Evolutionary conservation across 805 yeast species (phyloP).

Genomic region (Candida dendrica): DNA sequence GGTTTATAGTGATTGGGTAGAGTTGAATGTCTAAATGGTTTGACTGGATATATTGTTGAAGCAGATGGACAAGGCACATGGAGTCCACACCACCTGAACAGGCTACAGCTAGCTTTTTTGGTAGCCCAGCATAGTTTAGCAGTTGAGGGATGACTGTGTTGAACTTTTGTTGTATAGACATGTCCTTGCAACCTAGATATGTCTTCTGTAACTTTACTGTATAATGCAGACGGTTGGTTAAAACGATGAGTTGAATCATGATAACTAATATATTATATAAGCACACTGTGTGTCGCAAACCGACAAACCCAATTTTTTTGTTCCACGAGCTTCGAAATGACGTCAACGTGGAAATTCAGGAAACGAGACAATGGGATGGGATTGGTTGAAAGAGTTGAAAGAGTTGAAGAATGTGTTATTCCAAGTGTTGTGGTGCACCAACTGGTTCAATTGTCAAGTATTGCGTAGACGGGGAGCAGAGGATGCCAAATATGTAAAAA

Average conservation of each 20-base stretch:
- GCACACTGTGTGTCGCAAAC: background rate
- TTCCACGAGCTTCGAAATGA: background rate
- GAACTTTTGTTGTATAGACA: background rate
- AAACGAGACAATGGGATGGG: no score
- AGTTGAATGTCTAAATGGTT: conserved; percentile 26
- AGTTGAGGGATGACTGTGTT: background rate
- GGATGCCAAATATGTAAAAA: no score
- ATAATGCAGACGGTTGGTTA: no score
- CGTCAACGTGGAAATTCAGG: background rate
- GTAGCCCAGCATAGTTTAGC: conserved; percentile 7
- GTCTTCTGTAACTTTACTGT: no score
- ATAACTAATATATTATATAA: no score
- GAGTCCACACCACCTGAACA: conserved; percentile 83
- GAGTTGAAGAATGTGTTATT: no score
- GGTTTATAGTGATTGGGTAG: conserved; percentile 62
- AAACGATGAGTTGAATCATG: no score
- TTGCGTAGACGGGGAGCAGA: no score
- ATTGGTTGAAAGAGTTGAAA: no score
- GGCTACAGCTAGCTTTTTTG: conserved; percentile 41
- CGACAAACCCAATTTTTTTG: background rate
- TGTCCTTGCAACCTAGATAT: no score
- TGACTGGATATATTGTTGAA: conserved; percentile 27
- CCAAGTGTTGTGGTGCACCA: no score
- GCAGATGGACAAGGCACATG: conserved; percentile 53
- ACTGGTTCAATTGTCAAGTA: no score